Conservation (phyloP, 2,329 filamentous ascomycete genomes). For the Onygena corvina region DNA sequence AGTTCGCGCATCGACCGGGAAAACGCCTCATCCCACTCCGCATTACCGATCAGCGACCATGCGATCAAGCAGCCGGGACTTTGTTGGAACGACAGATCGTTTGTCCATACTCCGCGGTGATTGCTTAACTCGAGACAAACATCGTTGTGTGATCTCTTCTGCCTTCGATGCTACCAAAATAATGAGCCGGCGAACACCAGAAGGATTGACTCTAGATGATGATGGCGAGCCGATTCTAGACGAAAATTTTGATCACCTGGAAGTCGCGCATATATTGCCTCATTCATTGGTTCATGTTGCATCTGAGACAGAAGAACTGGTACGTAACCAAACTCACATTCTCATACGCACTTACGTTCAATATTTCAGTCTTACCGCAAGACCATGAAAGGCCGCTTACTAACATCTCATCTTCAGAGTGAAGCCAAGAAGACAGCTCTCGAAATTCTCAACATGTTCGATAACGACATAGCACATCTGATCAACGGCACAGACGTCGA, state of each 20-base stretch:
- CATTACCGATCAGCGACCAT: no score
- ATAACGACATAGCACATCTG: slow-evolving; percentile 25
- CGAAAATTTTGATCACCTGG: slow-evolving; percentile 10
- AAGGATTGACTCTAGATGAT: slow-evolving; percentile 14
- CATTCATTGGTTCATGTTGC: slow-evolving; percentile 19
- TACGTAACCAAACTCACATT: slow-evolving; percentile 10
- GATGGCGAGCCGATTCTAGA: slow-evolving; percentile 13
- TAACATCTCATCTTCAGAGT: slow-evolving; percentile 9
- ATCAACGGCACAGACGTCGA: slow-evolving; percentile 31
- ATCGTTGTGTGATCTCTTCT: slow-evolving; percentile 16
- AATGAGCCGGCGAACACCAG: slow-evolving; percentile 12
- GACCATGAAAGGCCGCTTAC: neutral
- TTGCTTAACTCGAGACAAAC: slow-evolving; percentile 15
- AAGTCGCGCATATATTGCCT: slow-evolving; percentile 17
- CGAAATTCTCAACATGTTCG: slow-evolving; percentile 34
- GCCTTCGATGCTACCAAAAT: slow-evolving; percentile 15
- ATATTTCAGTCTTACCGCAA: neutral
- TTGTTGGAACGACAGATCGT: slow-evolving; percentile 12
- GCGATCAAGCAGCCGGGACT: neutral
- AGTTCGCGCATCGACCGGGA: no score
- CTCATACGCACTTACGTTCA: neutral
- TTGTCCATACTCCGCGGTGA: slow-evolving; percentile 13
- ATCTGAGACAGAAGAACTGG: no score
- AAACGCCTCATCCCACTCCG: no score
- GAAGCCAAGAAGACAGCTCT: slow-evolving; percentile 26